Evolutionary conservation across 179 eudicot genomes (phyloP).

Genomic region (Pouteria campechiana): DNA sequence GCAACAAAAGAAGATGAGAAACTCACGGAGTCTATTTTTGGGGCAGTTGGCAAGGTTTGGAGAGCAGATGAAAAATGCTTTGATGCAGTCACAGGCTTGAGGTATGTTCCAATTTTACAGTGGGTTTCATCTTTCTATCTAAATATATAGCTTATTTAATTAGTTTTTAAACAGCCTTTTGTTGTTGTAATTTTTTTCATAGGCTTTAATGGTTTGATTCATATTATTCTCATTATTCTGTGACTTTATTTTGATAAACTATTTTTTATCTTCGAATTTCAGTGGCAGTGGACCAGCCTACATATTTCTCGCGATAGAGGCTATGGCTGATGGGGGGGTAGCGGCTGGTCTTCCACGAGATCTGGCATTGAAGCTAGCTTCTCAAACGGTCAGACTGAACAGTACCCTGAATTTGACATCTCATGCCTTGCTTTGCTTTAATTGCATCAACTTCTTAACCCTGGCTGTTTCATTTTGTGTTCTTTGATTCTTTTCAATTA

Average conservation of each 20-base stretch:
- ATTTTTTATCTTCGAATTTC: constrained; percentile 7
- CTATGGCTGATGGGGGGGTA: constrained; percentile 99
- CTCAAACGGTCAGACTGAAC: constrained; percentile 93
- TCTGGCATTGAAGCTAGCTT: constrained; percentile 74
- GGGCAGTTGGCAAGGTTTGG: constrained; percentile 90
- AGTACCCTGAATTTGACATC: too few relatives aligned
- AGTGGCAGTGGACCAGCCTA: constrained; percentile 98
- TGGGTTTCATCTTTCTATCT: too few relatives aligned
- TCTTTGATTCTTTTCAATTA: too few relatives aligned
- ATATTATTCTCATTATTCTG: not conserved
- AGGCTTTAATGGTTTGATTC: not conserved
- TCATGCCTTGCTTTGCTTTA: too few relatives aligned
- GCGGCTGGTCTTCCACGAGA: constrained; percentile 96
- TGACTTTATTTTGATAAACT: not conserved
- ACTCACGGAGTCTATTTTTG: constrained; percentile 50
- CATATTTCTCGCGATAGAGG: constrained; percentile 83
- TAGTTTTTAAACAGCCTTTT: not conserved
- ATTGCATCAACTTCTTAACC: too few relatives aligned
- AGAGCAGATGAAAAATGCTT: constrained; percentile 79
- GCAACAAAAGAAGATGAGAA: constrained; percentile 79
- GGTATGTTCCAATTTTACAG: too few relatives aligned
- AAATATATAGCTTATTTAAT: not conserved
- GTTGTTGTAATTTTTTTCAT: not conserved
- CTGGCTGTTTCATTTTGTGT: too few relatives aligned
- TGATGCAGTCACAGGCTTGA: constrained; percentile 87